Percentiles rank a stretch among this genome's conserved stretches.
Conservation (phyloP, 352 stramenopile species). For the Blastocystis sp. region DNA sequence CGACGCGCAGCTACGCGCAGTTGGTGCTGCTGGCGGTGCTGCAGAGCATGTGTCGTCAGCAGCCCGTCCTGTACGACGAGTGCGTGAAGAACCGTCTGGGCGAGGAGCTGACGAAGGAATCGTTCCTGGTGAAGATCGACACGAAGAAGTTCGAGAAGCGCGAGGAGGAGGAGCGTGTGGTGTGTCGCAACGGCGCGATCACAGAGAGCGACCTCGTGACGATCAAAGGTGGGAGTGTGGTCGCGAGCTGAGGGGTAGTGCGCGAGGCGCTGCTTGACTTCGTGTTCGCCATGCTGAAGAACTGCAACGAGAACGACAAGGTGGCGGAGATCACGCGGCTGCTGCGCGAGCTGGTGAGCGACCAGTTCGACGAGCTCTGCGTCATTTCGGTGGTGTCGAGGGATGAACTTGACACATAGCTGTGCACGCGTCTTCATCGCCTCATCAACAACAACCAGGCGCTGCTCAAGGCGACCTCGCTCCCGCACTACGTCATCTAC, state of each 20-base stretch:
- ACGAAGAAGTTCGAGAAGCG: background rate
- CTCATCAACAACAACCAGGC: background rate
- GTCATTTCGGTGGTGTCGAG: background rate
- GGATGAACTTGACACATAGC: background rate
- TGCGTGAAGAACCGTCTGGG: slow-evolving; percentile 25
- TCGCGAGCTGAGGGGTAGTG: background rate
- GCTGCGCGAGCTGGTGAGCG: background rate
- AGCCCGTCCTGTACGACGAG: background rate
- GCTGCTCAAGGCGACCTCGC: background rate
- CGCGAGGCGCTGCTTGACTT: slow-evolving; percentile 6
- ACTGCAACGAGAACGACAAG: slow-evolving; percentile 6
- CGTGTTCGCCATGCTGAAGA: slow-evolving; percentile 3
- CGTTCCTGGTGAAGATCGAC: slow-evolving; percentile 9
- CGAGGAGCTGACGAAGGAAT: background rate
- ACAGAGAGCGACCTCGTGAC: background rate
- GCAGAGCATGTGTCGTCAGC: slow-evolving; percentile 10
- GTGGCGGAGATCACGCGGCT: slow-evolving; percentile 7
- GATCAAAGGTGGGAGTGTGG: background rate
- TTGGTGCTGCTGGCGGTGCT: slow-evolving; percentile 25
- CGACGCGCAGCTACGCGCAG: slow-evolving; percentile 8
- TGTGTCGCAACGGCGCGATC: background rate
- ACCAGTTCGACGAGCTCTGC: slow-evolving; percentile 39
- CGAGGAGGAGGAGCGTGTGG: background rate
- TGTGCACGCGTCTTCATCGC: slow-evolving; percentile 7
- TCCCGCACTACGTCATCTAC: slow-evolving; percentile 59